These are phyloP conservation scores for Helenozyma rhizophorensis DNA, from an alignment of 805 yeast species.

Conservation along the genomic window DNA sequence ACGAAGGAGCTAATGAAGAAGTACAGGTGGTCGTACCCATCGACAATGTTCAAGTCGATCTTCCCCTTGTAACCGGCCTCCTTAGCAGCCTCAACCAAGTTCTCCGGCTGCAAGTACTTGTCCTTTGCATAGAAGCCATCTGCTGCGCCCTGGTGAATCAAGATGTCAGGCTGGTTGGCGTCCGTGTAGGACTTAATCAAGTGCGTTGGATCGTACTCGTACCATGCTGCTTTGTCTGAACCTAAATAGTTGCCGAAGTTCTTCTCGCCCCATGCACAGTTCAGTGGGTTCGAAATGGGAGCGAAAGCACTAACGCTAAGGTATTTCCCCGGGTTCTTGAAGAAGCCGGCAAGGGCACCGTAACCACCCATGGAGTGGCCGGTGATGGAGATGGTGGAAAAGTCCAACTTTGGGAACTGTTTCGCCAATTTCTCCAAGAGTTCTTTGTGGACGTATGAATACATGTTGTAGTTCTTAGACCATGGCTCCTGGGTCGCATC, in stretches of 20 bases:
- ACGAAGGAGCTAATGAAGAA: conserved; percentile 79
- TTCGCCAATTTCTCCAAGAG: conserved; percentile 50
- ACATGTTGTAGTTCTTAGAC: conserved; percentile 76
- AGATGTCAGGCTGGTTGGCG: conserved; percentile 50
- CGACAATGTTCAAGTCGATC: conserved; percentile 58
- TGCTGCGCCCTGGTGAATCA: conserved; percentile 77
- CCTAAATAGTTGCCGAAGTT: conserved; percentile 80
- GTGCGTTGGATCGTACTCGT: conserved; percentile 77
- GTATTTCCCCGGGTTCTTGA: conserved; percentile 68
- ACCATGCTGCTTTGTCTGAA: conserved; percentile 56
- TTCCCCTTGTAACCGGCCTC: conserved; percentile 56
- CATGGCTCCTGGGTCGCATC: conserved; percentile 77
- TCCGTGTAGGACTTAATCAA: conserved; percentile 57
- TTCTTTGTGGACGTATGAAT: conserved; percentile 74
- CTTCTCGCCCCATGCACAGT: conserved; percentile 85
- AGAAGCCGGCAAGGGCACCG: conserved; percentile 72
- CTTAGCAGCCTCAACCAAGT: conserved; percentile 56
- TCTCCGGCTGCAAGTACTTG: conserved; percentile 71
- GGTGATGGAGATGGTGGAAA: conserved; percentile 64
- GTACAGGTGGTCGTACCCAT: conserved; percentile 89
- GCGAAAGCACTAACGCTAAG: conserved; percentile 85
- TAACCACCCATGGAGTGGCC: conserved; percentile 99
- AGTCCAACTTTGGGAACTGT: conserved; percentile 50
- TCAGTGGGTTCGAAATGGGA: conserved; percentile 79
- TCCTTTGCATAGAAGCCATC: conserved; percentile 67